Evolutionary conservation across 345 rosid species (phyloP), one percentile per base, ranked within the genome.

Genomic region (Noccaea bulbosa): DNA sequence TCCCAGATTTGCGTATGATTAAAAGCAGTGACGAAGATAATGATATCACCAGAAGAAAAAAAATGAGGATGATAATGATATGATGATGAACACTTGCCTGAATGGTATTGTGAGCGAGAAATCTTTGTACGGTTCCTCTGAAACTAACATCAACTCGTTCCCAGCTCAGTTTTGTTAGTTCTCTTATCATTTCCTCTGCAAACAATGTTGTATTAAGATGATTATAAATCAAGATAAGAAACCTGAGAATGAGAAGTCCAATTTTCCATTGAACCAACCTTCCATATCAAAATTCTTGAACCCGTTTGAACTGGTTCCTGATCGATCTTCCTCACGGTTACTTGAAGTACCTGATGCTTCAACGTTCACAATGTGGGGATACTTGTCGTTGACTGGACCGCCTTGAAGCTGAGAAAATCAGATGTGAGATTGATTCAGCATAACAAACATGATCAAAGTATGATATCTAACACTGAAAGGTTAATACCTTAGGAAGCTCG

Each of bases 61-160:
- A 6, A 40, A 11, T 11, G 5, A 11, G 11, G 39, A 49, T 22
- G 32, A 43, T 12, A 32, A 7, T 6, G 38, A 35, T 6, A 35
- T 6, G 24, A 24, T 43, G 15, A 16, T 6, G 57, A 14, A 45
- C 32, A 72, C 85, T 84, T 67, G 79, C 98, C 97, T 84, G 93
- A 76, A 93, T 93, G 58, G 96, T 85, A 69, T 7, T 83, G 76
- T 90, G 97, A 30, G 97, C 97, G 6, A 87, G 49, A 57, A 82
- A 65, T 79, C 86, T 79, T 73, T 88, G 96, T 35, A 66, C 33
- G 11, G 82, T 87, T 81, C 97, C 88, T 3, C 83, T 82, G 81
- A 90, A 93, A 80, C 81, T 81, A 72, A 87, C 98, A 58, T 93
- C 93, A 27, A 88, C 72, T 53, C 97, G 69, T 66, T 93, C 93